Evolutionary conservation across 805 yeast genomes (phyloP).

Genomic region (Kodamaea neixiangensis): DNA sequence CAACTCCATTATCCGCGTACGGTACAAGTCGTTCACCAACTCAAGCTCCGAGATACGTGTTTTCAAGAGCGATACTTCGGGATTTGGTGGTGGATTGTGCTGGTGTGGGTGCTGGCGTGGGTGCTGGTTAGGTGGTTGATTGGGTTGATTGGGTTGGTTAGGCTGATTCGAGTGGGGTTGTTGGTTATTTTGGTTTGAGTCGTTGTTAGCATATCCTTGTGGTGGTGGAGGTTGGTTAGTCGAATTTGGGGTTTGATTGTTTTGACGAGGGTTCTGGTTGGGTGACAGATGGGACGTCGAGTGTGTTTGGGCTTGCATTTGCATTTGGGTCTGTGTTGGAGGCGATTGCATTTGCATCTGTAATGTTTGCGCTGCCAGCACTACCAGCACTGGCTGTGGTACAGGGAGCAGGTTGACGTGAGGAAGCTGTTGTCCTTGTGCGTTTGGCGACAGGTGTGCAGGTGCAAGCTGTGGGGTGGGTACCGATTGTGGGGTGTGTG

Average conservation of each 20-base stretch:
- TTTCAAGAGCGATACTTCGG: slow-evolving; percentile 47
- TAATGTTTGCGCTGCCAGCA: slow-evolving; percentile 31
- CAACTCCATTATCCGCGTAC: slow-evolving; percentile 78
- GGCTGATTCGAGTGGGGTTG: slow-evolving; percentile 3
- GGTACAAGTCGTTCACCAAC: slow-evolving; percentile 83
- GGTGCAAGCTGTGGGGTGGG: slow-evolving; percentile 11
- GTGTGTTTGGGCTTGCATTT: slow-evolving; percentile 2
- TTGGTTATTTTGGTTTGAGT: neutral
- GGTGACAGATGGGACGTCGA: slow-evolving; percentile 9
- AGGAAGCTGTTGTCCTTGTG: slow-evolving; percentile 28
- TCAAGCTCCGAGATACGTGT: slow-evolving; percentile 88
- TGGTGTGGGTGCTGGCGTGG: neutral
- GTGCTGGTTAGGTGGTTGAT: slow-evolving; percentile 2
- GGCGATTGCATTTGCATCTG: slow-evolving; percentile 12
- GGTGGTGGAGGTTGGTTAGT: slow-evolving; percentile 13
- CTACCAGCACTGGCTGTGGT: slow-evolving; percentile 3
- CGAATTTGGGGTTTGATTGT: slow-evolving; percentile 11
- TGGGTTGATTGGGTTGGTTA: slow-evolving; percentile 12
- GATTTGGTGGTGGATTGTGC: neutral
- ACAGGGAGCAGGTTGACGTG: slow-evolving; percentile 18
- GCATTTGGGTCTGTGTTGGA: neutral
- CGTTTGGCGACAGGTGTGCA: slow-evolving; percentile 29
- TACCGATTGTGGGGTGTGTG: neutral
- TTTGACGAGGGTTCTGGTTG: slow-evolving; percentile 10
- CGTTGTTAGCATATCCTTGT: neutral